Evolutionary conservation across 2,329 filamentous ascomycete genomes (phyloP), one percentile per base, ranked within the genome.

Genomic region (Cercospora berteroae): DNA sequence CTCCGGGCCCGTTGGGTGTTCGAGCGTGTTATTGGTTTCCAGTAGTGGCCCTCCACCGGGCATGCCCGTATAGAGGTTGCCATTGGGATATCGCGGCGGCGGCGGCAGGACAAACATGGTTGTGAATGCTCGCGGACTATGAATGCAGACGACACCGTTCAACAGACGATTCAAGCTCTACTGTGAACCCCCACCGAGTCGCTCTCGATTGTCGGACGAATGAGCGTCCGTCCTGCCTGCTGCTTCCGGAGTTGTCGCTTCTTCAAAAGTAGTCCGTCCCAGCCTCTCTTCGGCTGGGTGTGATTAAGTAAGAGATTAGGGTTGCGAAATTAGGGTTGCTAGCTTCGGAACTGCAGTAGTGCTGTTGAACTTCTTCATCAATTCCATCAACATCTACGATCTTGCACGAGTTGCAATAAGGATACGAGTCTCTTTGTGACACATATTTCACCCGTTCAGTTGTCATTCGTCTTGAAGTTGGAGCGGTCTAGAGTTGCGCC

Each of bases 1-100:
- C 74, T 97, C 94, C 25, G 91, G 87, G 5, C 92, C 92, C 39
- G 88, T 88, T 25, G 92, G 94, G 74, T 91, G 90, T 66, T 87
- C 88, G 69, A 99, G 83, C 44, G 89, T 90, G 78, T 98, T 99
- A 80, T 95, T 96, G 63, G 94, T 97, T 85, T 99, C 95, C 76
- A 97, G 90, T 79, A 96, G 87, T 61, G 88, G 84, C 69, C 89
- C 89, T 75, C 89, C 86, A 71, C 88, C 88, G 64, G 89, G 86
- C 71, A 76, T 72, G 63, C 87, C 87, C 73, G 90, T 89, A 82
- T 91, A 79, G 61, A 78, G 91, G 79, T 91, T 91, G 71, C 89
- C 88, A 72, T 88, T 87, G 65, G 92, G 90, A 83, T 96, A 97
- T 79, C 93, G 88, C 70, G 72, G 72, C 60, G 72, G 72, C 44